These are phyloP conservation scores for Wallacemonas sp. DNA, from an alignment of 208 protist species.

Conservation along the genomic window DNA sequence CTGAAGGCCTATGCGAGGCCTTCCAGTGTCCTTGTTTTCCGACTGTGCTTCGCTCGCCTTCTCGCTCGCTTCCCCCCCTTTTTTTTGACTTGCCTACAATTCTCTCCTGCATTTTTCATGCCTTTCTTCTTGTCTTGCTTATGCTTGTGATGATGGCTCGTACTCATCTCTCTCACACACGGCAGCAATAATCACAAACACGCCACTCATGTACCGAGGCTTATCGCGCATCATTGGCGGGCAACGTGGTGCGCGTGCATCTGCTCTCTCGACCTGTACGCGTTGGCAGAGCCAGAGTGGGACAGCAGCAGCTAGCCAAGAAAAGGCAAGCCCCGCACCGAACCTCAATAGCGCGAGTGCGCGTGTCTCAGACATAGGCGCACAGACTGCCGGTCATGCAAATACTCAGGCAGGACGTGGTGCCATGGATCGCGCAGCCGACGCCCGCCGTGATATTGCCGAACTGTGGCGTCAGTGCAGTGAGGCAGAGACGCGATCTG, in stretches of 20 bases:
- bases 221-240: background rate
- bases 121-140: background rate
- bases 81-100: slow-evolving; percentile 19
- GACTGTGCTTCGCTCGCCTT: too few species aligned
- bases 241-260: background rate
- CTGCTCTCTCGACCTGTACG: background rate
- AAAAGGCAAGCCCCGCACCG: slow-evolving; percentile 1
- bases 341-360: slow-evolving; percentile 3
- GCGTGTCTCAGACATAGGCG: too few species aligned
- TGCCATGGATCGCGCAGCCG: slow-evolving; percentile 72
- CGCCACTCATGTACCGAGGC: slow-evolving; percentile 1
- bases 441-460: slow-evolving; percentile 71
- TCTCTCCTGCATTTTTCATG: background rate
- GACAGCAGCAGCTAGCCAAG: background rate
- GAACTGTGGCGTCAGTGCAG: slow-evolving; percentile 49
- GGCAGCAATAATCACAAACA: background rate
- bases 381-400: background rate
- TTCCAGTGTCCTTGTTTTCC: too few species aligned
- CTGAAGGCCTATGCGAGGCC: too few species aligned
- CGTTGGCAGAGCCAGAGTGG: slow-evolving; percentile 8
- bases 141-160: too few species aligned
- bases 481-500: slow-evolving; percentile 1
- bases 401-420: background rate
- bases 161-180: background rate
- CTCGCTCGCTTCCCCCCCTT: too few species aligned